These are phyloP conservation scores for Rhizopus sp. DNA, from an alignment of 371 early-diverging fungal genomes.

Conservation along the genomic window DNA sequence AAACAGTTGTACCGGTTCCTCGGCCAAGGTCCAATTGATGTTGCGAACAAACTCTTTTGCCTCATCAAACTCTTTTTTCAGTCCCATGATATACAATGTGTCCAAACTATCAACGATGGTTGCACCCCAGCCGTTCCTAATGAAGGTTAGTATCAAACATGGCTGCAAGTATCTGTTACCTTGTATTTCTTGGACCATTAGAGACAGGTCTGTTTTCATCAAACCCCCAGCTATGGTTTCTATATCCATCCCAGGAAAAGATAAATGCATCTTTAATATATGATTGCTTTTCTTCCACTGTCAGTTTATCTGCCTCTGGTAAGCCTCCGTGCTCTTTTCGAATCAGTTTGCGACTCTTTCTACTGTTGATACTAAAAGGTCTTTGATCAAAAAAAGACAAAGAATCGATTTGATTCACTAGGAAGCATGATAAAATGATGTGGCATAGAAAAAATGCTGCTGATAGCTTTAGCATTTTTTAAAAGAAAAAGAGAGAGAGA, in stretches of 20 bases:
- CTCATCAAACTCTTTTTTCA: slow-evolving; percentile 68
- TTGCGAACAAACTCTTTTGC: slow-evolving; percentile 62
- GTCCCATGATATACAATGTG: slow-evolving; percentile 78
- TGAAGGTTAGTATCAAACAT: background rate
- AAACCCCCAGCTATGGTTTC: slow-evolving; percentile 57
- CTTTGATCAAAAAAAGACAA: slow-evolving; percentile 9
- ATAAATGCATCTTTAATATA: slow-evolving; percentile 54
- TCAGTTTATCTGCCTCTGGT: slow-evolving; percentile 27
- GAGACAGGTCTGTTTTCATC: slow-evolving; percentile 60
- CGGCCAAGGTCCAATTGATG: slow-evolving; percentile 41
- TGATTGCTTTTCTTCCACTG: slow-evolving; percentile 37
- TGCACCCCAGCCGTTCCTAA: slow-evolving; percentile 46
- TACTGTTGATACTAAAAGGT: slow-evolving; percentile 2
- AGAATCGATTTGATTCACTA: background rate
- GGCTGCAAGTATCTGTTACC: slow-evolving; percentile 18
- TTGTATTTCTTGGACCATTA: slow-evolving; percentile 51
- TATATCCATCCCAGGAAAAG: slow-evolving; percentile 82
- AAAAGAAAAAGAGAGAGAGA: too few relatives aligned
- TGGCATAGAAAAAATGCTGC: too few relatives aligned
- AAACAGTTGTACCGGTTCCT: slow-evolving; percentile 58
- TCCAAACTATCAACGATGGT: slow-evolving; percentile 86
- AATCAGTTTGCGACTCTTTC: slow-evolving; percentile 14
- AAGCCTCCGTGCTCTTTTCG: slow-evolving; percentile 21
- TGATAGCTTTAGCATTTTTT: too few relatives aligned
- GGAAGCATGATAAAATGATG: too few relatives aligned